Evolutionary conservation across 164 flowering plant genomes (phyloP).

Genomic region (Nymphaea thermarum): DNA sequence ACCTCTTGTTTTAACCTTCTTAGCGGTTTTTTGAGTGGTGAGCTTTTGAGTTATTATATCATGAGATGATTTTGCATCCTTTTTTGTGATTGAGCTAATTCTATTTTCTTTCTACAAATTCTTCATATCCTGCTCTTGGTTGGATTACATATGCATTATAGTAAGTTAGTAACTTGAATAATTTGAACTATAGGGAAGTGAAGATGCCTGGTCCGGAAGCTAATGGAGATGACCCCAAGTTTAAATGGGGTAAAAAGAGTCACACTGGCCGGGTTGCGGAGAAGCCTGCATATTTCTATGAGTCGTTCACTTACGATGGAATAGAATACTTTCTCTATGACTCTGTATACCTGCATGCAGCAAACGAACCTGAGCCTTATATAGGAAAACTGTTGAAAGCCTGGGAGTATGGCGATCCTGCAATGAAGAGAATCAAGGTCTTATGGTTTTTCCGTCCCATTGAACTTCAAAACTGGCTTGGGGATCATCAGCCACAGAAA

Average conservation of each 20-base stretch:
- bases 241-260: conserved; percentile 72
- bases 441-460: conserved; percentile 71
- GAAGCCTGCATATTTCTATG: conserved; percentile 54
- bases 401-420: conserved; percentile 36
- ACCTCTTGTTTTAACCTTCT: too few relatives aligned
- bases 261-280: conserved; percentile 40
- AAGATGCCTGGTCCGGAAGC: conserved; percentile 14
- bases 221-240: conserved; percentile 26
- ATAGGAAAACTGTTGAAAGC: conserved; percentile 72
- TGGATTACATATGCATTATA: too few relatives aligned
- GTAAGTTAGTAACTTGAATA: too few relatives aligned
- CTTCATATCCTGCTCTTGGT: too few relatives aligned
- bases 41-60: too few relatives aligned
- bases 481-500: conserved; percentile 14
- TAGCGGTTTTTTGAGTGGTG: too few relatives aligned
- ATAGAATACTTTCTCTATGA: conserved; percentile 56
- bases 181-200: not conserved
- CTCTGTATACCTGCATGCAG: conserved; percentile 42
- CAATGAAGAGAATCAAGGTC: conserved; percentile 42
- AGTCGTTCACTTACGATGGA: conserved; percentile 74
- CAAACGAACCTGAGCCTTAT: conserved; percentile 47
- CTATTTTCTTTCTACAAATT: too few relatives aligned
- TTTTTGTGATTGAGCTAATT: too few relatives aligned
- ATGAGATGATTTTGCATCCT: too few relatives aligned
- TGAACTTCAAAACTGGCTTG: conserved; percentile 38